These are phyloP conservation scores for Coelastrella sp. DNA, from an alignment of 139 green algal genomes.

Conservation along the genomic window DNA sequence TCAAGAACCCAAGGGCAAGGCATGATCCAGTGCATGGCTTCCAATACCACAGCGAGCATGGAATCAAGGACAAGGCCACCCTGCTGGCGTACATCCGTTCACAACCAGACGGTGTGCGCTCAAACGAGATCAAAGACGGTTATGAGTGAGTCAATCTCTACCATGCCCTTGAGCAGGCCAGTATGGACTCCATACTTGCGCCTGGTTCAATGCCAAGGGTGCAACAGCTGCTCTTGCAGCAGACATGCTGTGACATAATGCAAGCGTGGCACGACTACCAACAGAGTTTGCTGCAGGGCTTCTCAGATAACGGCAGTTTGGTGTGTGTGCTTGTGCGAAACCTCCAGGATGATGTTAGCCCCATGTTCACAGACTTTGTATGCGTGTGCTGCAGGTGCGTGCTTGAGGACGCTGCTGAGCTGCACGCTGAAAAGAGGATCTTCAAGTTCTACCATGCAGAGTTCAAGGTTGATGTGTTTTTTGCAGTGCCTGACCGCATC, in stretches of 20 bases:
- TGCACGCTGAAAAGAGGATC: background rate
- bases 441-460: conserved; percentile 41
- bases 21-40: background rate
- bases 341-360: no score
- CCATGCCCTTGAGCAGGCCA: background rate
- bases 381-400: background rate
- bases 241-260: no score
- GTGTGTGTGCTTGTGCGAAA: no score
- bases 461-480: conserved; percentile 40
- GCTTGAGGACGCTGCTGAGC: conserved; percentile 7
- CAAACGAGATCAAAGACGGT: conserved; percentile 32
- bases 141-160: conserved; percentile 24
- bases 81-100: conserved; percentile 11
- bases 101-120: background rate
- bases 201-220: background rate
- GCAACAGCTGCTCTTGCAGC: no score
- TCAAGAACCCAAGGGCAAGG: background rate
- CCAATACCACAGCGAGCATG: conserved; percentile 26
- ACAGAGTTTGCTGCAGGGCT: no score
- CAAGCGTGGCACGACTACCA: no score
- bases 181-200: background rate
- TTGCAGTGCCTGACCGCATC: background rate
- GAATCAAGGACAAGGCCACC: conserved; percentile 33
- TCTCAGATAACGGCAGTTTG: no score
- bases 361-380: no score